phyloP scores from a whole-genome alignment of 768 basidiomycete genomes.

The Pseudohyphozyma bogoriensis region DNA sequence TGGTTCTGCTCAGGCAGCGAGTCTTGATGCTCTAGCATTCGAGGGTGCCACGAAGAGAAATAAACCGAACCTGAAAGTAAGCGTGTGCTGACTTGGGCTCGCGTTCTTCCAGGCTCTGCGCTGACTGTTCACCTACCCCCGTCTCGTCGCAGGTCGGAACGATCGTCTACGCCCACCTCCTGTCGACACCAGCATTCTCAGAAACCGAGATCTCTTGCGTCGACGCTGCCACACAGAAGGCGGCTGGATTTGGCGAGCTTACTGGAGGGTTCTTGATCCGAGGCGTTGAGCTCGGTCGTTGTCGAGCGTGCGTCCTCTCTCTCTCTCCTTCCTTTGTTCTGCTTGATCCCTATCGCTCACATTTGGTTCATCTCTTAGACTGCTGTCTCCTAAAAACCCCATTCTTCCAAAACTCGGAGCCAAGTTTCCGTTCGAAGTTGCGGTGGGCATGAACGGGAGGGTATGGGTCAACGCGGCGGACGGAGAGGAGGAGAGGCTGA shows the following conservation, averaged over 20 bases:
- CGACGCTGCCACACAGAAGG: conserved; percentile 80
- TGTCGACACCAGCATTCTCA: conserved; percentile 92
- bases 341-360: background rate
- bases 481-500: conserved; percentile 50
- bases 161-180: conserved; percentile 82
- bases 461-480: conserved; percentile 79
- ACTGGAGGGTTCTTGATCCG: conserved; percentile 75
- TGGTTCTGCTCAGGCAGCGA: conserved; percentile 73
- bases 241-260: conserved; percentile 87
- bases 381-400: conserved; percentile 72
- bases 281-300: conserved; percentile 67
- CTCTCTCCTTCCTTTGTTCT: background rate
- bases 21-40: conserved; percentile 81
- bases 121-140: conserved; percentile 1
- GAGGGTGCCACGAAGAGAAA: conserved; percentile 93
- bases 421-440: conserved; percentile 73
- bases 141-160: conserved; percentile 59
- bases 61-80: conserved; percentile 82
- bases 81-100: conserved; percentile 1
- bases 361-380: conserved; percentile 40
- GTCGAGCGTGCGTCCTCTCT: conserved; percentile 56
- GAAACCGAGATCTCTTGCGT: conserved; percentile 97
- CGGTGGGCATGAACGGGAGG: conserved; percentile 82
- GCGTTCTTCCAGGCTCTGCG: background rate
- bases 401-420: conserved; percentile 69